Conservation (phyloP, 192 early-diverging fungal species). For the Podila horticola region DNA sequence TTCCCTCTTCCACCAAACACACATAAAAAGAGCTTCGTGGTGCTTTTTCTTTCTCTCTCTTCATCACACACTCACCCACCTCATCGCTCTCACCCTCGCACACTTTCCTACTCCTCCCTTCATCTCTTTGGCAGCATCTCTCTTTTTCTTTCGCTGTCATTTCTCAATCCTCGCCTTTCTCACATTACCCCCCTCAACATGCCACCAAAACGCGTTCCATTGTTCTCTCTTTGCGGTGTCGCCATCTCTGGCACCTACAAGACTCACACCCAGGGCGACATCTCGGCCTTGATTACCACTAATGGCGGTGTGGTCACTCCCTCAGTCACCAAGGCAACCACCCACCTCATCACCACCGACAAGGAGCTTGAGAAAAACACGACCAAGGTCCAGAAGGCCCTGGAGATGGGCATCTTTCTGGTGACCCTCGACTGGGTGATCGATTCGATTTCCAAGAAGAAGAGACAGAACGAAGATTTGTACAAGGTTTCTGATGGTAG, state of each 20-base stretch:
- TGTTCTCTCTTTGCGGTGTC: constrained; percentile 22
- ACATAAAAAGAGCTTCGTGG: not conserved
- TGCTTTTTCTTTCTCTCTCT: not conserved
- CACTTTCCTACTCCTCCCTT: not conserved
- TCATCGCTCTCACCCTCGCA: not conserved
- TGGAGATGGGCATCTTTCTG: constrained; percentile 15
- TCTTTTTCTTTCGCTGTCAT: not conserved
- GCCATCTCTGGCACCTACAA: constrained; percentile 15
- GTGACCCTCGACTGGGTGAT: constrained; percentile 48
- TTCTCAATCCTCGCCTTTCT: not conserved
- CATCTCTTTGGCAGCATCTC: too few species aligned
- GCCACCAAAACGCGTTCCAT: constrained; percentile 45
- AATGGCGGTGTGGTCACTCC: constrained; percentile 10
- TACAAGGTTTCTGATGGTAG: constrained; percentile 13
- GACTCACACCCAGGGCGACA: constrained; percentile 11
- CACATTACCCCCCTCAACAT: constrained; percentile 3
- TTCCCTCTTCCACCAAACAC: too few species aligned
- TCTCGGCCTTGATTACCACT: not conserved
- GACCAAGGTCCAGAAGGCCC: constrained; percentile 34
- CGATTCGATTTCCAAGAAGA: constrained; percentile 32
- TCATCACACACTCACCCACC: constrained; percentile 1
- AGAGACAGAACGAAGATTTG: constrained; percentile 11
- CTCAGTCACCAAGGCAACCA: constrained; percentile 40
- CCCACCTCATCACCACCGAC: constrained; percentile 49
- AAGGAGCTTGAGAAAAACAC: constrained; percentile 28